These are phyloP conservation scores for Crithidia acanthocephali DNA, from an alignment of 208 protist genomes.

Conservation along the genomic window DNA sequence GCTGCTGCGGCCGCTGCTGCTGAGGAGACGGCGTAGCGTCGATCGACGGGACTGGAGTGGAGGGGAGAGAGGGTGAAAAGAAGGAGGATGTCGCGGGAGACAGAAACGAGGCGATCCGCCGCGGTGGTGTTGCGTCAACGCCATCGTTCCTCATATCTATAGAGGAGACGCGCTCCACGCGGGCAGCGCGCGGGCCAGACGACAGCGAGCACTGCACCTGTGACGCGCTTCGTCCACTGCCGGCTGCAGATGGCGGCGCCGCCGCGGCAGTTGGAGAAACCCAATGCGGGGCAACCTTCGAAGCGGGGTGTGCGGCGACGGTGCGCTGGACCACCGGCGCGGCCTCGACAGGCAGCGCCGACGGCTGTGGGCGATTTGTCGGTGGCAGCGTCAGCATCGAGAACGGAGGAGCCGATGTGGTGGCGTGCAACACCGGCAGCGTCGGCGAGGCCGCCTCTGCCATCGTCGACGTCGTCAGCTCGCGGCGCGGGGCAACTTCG, in stretches of 20 bases:
- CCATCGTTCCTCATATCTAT: background rate
- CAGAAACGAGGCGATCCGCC: background rate
- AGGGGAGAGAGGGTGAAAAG: background rate
- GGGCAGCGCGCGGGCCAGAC: background rate
- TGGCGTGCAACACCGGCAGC: slow-evolving; percentile 6
- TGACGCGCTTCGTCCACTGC: background rate
- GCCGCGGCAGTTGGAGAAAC: background rate
- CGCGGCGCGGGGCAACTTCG: background rate
- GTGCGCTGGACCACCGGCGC: background rate
- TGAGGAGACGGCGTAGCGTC: background rate
- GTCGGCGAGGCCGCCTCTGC: background rate
- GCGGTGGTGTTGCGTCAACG: background rate
- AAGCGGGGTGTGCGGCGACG: background rate
- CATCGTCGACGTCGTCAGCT: background rate
- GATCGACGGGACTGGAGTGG: background rate
- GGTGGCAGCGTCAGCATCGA: background rate
- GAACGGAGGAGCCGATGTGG: background rate
- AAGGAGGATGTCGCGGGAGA: background rate
- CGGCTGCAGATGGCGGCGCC: background rate
- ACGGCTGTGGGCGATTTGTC: background rate
- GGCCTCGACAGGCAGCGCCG: background rate
- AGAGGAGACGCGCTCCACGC: background rate
- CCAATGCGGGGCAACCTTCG: background rate
- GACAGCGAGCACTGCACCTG: background rate
- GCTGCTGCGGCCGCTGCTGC: background rate